Conservation (phyloP, 2,329 filamentous ascomycete genomes). For the Hymenoscyphus fraxineus region DNA sequence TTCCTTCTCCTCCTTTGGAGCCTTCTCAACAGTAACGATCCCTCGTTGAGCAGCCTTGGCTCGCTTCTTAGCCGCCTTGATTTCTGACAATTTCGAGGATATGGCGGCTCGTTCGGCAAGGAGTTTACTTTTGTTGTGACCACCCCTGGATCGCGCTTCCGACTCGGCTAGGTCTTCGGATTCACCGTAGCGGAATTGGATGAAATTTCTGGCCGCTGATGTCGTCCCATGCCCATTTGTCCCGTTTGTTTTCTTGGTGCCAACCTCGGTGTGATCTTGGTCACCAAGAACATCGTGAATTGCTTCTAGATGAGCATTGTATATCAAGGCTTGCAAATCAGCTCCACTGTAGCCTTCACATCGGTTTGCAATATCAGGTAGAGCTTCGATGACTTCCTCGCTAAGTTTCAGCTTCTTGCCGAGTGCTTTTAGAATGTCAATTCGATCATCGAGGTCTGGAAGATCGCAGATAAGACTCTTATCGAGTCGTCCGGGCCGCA, state of each 20-base stretch:
- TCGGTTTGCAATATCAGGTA: slow-evolving; percentile 69
- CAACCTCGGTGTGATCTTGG: slow-evolving; percentile 41
- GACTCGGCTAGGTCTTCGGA: slow-evolving; percentile 47
- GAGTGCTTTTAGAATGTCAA: slow-evolving; percentile 86
- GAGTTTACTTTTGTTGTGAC: slow-evolving; percentile 49
- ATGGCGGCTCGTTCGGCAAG: slow-evolving; percentile 77
- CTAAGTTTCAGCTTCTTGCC: slow-evolving; percentile 74
- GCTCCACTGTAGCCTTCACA: slow-evolving; percentile 93
- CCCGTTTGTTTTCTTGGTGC: slow-evolving; percentile 30
- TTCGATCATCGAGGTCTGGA: slow-evolving; percentile 71
- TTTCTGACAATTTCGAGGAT: slow-evolving; percentile 73
- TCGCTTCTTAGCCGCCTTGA: slow-evolving; percentile 63
- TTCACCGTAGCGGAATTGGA: slow-evolving; percentile 79
- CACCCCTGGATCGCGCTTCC: slow-evolving; percentile 38
- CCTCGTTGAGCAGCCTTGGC: slow-evolving; percentile 28
- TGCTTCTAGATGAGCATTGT: slow-evolving; percentile 94
- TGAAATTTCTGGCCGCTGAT: slow-evolving; percentile 52
- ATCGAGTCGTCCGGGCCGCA: slow-evolving; percentile 87
- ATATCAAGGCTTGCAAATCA: slow-evolving; percentile 89
- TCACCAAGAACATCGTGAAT: slow-evolving; percentile 87
- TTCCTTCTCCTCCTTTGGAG: slow-evolving; percentile 42
- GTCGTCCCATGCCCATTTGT: slow-evolving; percentile 13
- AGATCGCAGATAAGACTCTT: slow-evolving; percentile 92
- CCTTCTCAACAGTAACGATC: slow-evolving; percentile 32
- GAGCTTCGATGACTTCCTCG: slow-evolving; percentile 51